Conservation (phyloP, 495 filamentous ascomycete genomes). For the Xylaria venustula region DNA sequence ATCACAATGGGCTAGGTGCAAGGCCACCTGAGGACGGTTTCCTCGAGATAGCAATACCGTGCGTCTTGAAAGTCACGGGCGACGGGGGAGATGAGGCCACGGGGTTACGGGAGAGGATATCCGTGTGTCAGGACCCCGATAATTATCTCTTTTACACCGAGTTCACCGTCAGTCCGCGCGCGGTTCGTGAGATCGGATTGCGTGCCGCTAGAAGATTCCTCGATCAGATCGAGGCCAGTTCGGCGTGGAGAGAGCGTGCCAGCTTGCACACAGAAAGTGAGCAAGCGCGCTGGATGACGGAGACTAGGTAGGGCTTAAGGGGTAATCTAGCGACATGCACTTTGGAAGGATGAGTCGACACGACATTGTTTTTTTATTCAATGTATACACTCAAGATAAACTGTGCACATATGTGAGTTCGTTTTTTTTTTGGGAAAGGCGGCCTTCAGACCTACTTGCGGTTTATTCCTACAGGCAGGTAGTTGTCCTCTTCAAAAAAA, state of each 20-base stretch:
- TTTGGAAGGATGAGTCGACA: too few species aligned
- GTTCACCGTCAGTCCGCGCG: slow-evolving; percentile 29
- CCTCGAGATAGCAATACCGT: slow-evolving; percentile 29
- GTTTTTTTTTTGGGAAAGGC: too few species aligned
- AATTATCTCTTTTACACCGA: slow-evolving; percentile 36
- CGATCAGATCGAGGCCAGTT: slow-evolving; percentile 17
- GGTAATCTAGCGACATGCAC: too few species aligned
- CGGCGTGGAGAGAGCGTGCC: slow-evolving; percentile 4
- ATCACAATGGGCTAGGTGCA: slow-evolving; percentile 30
- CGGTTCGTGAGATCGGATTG: slow-evolving; percentile 31
- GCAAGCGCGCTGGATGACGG: background rate
- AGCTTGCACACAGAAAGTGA: background rate
- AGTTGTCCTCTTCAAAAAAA: too few species aligned
- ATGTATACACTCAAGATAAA: too few species aligned
- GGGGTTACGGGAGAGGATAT: background rate
- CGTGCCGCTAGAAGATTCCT: slow-evolving; percentile 27
- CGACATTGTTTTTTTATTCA: too few species aligned
- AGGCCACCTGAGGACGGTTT: slow-evolving; percentile 21
- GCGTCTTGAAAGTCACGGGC: background rate
- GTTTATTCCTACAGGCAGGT: too few species aligned
- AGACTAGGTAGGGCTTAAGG: too few species aligned
- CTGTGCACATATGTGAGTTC: too few species aligned
- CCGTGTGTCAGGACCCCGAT: slow-evolving; percentile 27
- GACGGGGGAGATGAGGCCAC: background rate
- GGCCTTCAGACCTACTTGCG: too few species aligned